Percentiles rank a stretch among this genome's conserved stretches.
Conservation (phyloP, 1,284 basidiomycete species). For the Apiotrichum gracile region DNA sequence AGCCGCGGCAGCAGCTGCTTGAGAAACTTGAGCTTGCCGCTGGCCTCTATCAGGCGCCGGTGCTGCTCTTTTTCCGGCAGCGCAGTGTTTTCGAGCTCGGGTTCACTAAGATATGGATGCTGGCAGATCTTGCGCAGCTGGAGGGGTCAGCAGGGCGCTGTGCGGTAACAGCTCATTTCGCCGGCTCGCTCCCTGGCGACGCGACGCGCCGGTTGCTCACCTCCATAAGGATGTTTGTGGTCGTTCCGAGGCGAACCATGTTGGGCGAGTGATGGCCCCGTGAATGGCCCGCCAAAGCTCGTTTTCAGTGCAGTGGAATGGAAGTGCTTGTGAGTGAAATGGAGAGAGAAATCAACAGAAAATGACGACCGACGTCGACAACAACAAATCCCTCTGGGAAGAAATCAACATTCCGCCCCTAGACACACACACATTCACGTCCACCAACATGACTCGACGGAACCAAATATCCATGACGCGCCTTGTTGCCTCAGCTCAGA, state of each 20-base stretch:
- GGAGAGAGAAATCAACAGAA: no score
- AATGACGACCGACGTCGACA: no score
- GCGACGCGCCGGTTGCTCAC: constrained; percentile 18
- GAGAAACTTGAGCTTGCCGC: constrained; percentile 79
- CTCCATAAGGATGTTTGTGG: constrained; percentile 41
- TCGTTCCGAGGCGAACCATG: background rate
- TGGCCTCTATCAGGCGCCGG: constrained; percentile 72
- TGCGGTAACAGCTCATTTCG: background rate
- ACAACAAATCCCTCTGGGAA: no score
- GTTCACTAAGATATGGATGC: constrained; percentile 82
- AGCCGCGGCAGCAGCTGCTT: constrained; percentile 78
- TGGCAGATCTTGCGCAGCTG: constrained; percentile 53
- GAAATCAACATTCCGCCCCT: no score
- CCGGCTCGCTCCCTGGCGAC: background rate
- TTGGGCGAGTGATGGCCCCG: background rate
- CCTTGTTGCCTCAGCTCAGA: no score
- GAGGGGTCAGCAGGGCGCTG: background rate
- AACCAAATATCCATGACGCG: no score
- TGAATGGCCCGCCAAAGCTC: background rate
- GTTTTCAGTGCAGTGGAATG: background rate
- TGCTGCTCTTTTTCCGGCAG: constrained; percentile 62
- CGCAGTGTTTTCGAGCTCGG: constrained; percentile 71
- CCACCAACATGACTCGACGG: no score
- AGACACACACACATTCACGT: no score
- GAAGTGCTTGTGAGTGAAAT: no score